These are phyloP conservation scores for Paramecium sonneborni DNA, from an alignment of 73 alveolate genomes.

Conservation along the genomic window DNA sequence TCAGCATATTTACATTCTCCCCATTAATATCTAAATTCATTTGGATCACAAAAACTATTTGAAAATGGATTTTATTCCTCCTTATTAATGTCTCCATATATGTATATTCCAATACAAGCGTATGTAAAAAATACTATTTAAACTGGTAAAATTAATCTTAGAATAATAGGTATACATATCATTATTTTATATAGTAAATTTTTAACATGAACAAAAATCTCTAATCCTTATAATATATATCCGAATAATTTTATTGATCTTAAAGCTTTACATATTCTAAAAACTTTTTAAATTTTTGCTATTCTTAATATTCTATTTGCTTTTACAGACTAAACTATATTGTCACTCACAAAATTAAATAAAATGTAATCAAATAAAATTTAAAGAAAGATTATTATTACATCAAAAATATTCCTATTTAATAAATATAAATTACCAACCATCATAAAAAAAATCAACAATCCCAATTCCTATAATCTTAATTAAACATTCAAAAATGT, in stretches of 20 bases:
- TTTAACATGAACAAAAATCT: constrained; percentile 37
- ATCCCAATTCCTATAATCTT: constrained; percentile 26
- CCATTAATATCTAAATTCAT: neutral
- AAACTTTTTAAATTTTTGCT: constrained; percentile 61
- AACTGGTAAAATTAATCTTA: constrained; percentile 41
- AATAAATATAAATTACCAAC: neutral
- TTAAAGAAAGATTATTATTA: neutral
- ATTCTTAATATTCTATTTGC: constrained; percentile 66
- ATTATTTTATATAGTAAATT: constrained; percentile 60
- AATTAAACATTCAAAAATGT: neutral
- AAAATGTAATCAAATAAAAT: constrained; percentile 57
- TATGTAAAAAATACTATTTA: constrained; percentile 37
- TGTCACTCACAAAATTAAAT: neutral
- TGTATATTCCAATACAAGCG: constrained; percentile 40
- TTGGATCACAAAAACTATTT: neutral
- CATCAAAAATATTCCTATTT: constrained; percentile 57
- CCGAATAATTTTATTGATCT: constrained; percentile 53
- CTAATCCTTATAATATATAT: constrained; percentile 52
- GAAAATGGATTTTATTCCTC: neutral
- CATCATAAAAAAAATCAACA: neutral
- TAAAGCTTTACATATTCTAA: constrained; percentile 63
- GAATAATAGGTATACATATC: constrained; percentile 51
- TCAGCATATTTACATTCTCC: constrained; percentile 45
- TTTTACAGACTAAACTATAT: constrained; percentile 29
- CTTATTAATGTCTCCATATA: neutral